A percentile compares a stretch with the other conserved stretches of the same genome.
phyloP scores from a whole-genome alignment of 2,329 filamentous ascomycete genomes.

The Peltaster fructicola region DNA sequence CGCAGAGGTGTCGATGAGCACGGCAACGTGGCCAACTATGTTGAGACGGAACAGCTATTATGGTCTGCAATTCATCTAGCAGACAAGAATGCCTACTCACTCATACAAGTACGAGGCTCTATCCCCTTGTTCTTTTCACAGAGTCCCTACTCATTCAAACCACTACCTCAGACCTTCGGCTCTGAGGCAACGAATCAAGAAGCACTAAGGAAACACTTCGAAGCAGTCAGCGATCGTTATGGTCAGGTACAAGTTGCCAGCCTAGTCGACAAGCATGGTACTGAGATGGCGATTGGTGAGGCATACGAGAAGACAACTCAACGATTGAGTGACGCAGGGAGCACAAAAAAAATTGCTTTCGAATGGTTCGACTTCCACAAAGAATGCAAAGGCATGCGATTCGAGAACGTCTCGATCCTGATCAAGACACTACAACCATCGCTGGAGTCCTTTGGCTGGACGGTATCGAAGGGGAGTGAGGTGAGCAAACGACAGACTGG shows the following conservation, averaged over 20 bases:
- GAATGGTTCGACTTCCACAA: constrained; percentile 98
- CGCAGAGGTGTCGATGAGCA: constrained; percentile 81
- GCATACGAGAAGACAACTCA: constrained; percentile 55
- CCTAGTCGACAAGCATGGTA: constrained; percentile 74
- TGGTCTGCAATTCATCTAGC: constrained; percentile 50
- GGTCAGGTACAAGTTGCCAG: constrained; percentile 63
- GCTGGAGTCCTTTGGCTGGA: constrained; percentile 57
- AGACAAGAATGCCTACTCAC: constrained; percentile 52
- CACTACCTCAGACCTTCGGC: constrained; percentile 64
- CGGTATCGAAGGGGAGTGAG: constrained; percentile 34
- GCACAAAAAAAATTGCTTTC: constrained; percentile 44
- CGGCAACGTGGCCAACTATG: constrained; percentile 72
- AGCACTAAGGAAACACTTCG: constrained; percentile 68
- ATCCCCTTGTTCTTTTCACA: constrained; percentile 94
- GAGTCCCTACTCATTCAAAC: constrained; percentile 83
- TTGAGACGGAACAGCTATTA: constrained; percentile 90
- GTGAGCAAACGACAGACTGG: constrained; percentile 43
- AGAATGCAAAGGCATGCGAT: constrained; percentile 89
- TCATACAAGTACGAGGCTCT: constrained; percentile 74
- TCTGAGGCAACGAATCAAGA: constrained; percentile 60
- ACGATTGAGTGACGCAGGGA: constrained; percentile 45
- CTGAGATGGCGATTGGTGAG: constrained; percentile 62
- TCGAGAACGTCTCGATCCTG: constrained; percentile 77
- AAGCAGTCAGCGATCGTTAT: constrained; percentile 49
- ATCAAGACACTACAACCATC: constrained; percentile 50